Base-by-base conservation (phyloP, 352 stramenopile genomes). In the Phytophthora constricta region DNA sequence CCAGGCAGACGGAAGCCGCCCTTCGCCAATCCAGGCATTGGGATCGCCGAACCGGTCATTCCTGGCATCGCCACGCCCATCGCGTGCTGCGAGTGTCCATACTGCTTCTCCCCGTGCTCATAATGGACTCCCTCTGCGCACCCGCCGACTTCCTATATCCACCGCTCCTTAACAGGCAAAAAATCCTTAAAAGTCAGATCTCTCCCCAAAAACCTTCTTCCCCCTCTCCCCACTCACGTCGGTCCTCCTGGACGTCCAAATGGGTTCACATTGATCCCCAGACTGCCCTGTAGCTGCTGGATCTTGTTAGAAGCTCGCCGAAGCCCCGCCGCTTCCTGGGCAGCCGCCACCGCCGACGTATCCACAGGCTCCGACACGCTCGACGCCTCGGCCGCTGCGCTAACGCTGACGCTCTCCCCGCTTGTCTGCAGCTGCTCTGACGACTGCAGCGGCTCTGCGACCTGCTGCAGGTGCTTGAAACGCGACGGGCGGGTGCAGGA, bases 231-330 rank as follows among this genome's bases (percentile, higher is more conserved):
- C n/a, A 49, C 42, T 46, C 13, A 63, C 53, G 62, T 62, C n/a
- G 70, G 48, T 58, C 60, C 63, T 16, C 81, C 76, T 20, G 82
- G 63, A 33, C 85, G 79, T 42, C 68, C 72, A 53, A 96, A 96
- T 5, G 86, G 79, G 68, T 95, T 96, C 49, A 96, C 77, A 60
- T 92, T 92, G 62, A 96, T 91, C 4, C 82, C 88, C n/a, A 94
- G 59, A 65, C 70, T 94, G 5, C 86, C 86, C 67, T 96, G 86
- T 8, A 96, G 58, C 56, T 92, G 76, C 52, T 91, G 78, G 63
- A 96, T 94, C 51, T 84, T 79, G 61, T 78, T 76, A 31, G 79
- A 78, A 51, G 80, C 61, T 19, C 67, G 71, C 23, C 61, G 63
- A 41, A 62, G 52, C 19, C 73, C 66, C 13, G 61, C 70, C 33